Conservation (phyloP, 176 grass and related monocot species). For the Rhynchospora pubera region DNA sequence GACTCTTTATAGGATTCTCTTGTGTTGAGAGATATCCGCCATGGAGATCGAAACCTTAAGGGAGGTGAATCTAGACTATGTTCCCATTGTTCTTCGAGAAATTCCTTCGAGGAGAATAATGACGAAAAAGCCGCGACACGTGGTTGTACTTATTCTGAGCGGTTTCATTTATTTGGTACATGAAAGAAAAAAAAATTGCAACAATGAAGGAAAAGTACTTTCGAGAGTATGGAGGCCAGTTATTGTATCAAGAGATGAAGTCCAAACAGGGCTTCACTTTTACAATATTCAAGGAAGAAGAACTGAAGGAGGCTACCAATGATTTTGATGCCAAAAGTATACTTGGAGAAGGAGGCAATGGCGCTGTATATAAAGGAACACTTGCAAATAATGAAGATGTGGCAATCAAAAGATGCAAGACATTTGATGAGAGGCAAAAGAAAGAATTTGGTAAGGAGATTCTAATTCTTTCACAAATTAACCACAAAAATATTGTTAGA, state of each 20-base stretch:
- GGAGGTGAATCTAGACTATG: too few relatives aligned
- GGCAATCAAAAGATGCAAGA: constrained; percentile 43
- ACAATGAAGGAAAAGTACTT: constrained; percentile 43
- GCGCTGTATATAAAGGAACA: constrained; percentile 60
- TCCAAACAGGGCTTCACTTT: constrained; percentile 51
- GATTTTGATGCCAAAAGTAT: constrained; percentile 45
- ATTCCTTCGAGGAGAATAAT: too few relatives aligned
- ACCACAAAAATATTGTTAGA: constrained; percentile 48
- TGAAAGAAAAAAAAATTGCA: constrained; percentile 32
- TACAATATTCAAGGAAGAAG: constrained; percentile 49
- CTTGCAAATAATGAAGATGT: constrained; percentile 29
- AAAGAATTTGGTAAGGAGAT: constrained; percentile 77
- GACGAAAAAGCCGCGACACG: too few relatives aligned
- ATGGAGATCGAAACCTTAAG: too few relatives aligned
- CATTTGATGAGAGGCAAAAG: constrained; percentile 50
- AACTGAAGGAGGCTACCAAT: constrained; percentile 50
- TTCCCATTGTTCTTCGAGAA: too few relatives aligned
- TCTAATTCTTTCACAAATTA: constrained; percentile 69
- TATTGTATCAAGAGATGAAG: constrained; percentile 52
- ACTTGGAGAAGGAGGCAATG: constrained; percentile 59
- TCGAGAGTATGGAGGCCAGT: constrained; percentile 52
- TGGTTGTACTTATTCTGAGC: constrained; percentile 20
- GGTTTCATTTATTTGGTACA: constrained; percentile 29
- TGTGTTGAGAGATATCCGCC: too few relatives aligned
- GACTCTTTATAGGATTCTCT: too few relatives aligned